phyloP scores from a whole-genome alignment of 306 rosid genomes.

The Citrullus colocynthis region DNA sequence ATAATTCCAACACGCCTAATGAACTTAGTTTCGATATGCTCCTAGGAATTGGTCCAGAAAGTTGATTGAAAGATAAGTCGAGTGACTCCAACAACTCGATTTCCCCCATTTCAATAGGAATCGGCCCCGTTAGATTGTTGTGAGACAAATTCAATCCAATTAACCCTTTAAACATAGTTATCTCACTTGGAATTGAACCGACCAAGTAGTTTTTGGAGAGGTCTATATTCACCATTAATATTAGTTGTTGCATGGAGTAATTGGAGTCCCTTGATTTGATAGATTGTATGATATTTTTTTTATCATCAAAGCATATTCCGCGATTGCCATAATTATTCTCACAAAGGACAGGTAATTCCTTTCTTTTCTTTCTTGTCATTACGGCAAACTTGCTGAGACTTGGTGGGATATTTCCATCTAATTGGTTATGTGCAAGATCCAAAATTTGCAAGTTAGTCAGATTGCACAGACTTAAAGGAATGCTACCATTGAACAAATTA shows the following conservation, averaged over 20 bases:
- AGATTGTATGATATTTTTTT: neutral
- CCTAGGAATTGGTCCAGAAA: neutral
- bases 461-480: neutral
- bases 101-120: neutral
- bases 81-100: neutral
- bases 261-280: neutral
- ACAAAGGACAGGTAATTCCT: no score
- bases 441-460: neutral
- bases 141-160: neutral
- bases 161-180: neutral
- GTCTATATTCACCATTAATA: neutral
- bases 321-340: no score
- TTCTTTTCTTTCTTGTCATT: neutral
- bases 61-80: neutral
- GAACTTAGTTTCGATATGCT: neutral
- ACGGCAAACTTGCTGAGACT: neutral
- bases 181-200: constrained; percentile 3
- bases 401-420: neutral
- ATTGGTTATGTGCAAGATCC: neutral
- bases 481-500: neutral
- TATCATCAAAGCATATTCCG: no score
- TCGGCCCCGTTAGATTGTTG: neutral
- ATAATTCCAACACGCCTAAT: neutral
- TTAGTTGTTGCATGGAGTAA: neutral
- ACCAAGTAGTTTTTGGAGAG: constrained; percentile 1